Percentiles rank a stretch among this genome's conserved stretches.
Conservation (phyloP, 2,329 filamentous ascomycete genomes). For the Colletotrichum sp. region DNA sequence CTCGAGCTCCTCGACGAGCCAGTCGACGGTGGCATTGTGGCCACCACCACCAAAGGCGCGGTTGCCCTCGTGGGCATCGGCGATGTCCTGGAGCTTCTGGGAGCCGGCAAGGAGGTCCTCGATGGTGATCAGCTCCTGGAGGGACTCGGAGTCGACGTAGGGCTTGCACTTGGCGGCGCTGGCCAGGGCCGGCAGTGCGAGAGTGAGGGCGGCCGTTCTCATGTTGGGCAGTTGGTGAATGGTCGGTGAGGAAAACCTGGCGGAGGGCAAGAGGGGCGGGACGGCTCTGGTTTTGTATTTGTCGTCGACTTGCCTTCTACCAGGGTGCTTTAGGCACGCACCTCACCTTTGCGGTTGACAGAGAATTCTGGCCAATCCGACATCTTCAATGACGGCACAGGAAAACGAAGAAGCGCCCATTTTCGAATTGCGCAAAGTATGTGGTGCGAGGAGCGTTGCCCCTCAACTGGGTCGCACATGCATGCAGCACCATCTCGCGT, state of each 20-base stretch:
- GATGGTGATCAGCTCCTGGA: slow-evolving; percentile 42
- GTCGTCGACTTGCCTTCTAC: not conserved
- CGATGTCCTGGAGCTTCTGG: slow-evolving; percentile 49
- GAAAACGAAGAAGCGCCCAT: too few species aligned
- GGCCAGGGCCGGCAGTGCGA: slow-evolving; percentile 28
- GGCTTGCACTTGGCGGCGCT: slow-evolving; percentile 31
- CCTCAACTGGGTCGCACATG: not conserved
- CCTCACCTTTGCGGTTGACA: too few species aligned
- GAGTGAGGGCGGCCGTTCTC: slow-evolving; percentile 25
- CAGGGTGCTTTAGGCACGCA: too few species aligned
- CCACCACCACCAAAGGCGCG: slow-evolving; percentile 49
- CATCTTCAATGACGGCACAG: too few species aligned
- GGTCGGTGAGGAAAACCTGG: not conserved
- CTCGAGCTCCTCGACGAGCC: slow-evolving; percentile 43
- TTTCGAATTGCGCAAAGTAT: too few species aligned
- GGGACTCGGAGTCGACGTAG: slow-evolving; percentile 40
- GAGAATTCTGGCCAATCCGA: too few species aligned
- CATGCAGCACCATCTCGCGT: not conserved
- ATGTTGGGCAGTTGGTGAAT: not conserved
- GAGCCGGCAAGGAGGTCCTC: slow-evolving; percentile 47
- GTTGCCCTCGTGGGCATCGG: slow-evolving; percentile 44
- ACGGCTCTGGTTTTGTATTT: not conserved
- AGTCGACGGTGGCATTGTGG: slow-evolving; percentile 52
- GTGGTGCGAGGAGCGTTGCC: not conserved
- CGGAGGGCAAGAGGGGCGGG: rapidly evolving